Evolutionary conservation across 1,139 yeast species (phyloP), one percentile per base, ranked within the genome.

Genomic region (Kodamaea arcana): DNA sequence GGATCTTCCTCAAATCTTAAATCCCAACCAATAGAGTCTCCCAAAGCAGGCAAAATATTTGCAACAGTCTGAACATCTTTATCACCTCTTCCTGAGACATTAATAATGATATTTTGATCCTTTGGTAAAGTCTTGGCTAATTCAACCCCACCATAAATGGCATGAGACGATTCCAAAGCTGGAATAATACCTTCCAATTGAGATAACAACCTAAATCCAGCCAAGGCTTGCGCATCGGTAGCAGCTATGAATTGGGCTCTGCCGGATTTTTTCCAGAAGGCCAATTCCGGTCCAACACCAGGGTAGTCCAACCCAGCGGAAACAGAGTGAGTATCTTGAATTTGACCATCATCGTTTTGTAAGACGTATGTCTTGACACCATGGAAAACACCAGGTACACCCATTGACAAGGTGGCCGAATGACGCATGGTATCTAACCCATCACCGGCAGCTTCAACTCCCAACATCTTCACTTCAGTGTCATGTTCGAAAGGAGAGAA

Each of bases 281-380:
- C 94, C 51, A 92, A 75, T 66, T 92, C 98, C 18, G 99, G 99
- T 30, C 99, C 99, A 34, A 92, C 99, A 61, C 96, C 99, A 24
- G 99, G 99, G 60, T 92, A 92, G 62, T 92, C 99, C 52, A 92
- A 75, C 48, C 99, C 99, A 27, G 99, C 99, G 46, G 97, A 87
- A 29, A 92, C 94, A 18, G 97, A 90, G 60, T 92, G 97, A 9
- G 99, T 92, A 56, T 94, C 98, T 48, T 84, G 94, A 39, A 92
- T 88, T 67, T 92, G 99, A 34, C 99, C 99, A 58, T 92, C 97
- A 13, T 57, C 53, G 53, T 83, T 85, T 66, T 94, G 98, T 52
- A 92, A 72, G 30, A 92, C 94, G 51, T 82, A 92, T 3, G 98
- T 92, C 63, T 76, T 84, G 32, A 92, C 97, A 58, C 99, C 99